Base-by-base conservation (phyloP, 2,329 filamentous ascomycete species). In the Gnomoniopsis smithogilvyi region DNA sequence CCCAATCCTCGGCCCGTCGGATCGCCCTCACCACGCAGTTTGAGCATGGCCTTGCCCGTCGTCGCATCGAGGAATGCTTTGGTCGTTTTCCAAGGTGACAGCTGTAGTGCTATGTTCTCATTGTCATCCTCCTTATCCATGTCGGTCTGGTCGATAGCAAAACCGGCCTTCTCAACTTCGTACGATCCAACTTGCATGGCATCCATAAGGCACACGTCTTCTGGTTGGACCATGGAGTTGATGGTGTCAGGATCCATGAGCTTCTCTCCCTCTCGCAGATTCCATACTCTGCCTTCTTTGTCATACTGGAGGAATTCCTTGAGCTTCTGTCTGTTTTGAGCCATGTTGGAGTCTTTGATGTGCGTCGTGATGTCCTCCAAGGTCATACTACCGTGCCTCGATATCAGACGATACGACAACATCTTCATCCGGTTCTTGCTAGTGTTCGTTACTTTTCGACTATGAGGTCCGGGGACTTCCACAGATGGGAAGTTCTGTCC, bases 401-500 rank as follows among this genome's bases (percentile, higher is more conserved):
- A 84, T 67, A 96, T 91, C 71, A 96, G 87, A 53, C 95, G 90
- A 72, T 92, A 97, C 0, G 92, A 90, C 43, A 99, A 87, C 88
- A 97, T 97, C 78, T 95, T 96, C 73, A 99, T 87, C 38, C 95
- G 87, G 73, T 95, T 96, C 78, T 99, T 99, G 38, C 91, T 89
- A n/a, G 94, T 92, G 59, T 96, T 96, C 0, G 95, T 99, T 33
- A 98, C 94, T 72, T 95, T 96, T 62, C 95, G 84, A 41, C 92
- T 96, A 71, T 98, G 93, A 2, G 93, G 94, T 0, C 93, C 93
- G 3, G 95, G 95, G 6, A 99, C 90, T 67, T 98, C 93, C 33
- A 94, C 86, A 0, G 91, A 92, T 1, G 95, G 95, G 68, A 98
- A 92, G 58, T 94, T 89, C 71, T 99, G 95, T 7, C 95, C 95